Evolutionary conservation across 2,329 filamentous ascomycete species (phyloP).

Genomic region (Beauveria bassiana): DNA sequence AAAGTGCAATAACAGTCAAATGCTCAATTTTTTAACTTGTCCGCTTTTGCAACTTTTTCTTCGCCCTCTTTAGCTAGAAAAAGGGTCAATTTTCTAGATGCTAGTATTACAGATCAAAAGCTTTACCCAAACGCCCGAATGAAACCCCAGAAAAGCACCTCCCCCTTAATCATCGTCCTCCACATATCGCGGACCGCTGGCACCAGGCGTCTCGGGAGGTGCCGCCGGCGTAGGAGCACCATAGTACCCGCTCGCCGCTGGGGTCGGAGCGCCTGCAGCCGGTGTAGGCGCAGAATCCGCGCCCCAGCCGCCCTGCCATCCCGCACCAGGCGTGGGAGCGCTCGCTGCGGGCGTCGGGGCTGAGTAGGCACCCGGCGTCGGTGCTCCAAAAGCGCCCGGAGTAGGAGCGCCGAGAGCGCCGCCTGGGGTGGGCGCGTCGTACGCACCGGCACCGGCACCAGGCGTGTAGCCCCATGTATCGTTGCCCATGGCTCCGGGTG

Average conservation of each 20-base stretch:
- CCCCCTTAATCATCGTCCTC: constrained; percentile 40
- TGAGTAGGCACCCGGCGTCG: constrained; percentile 62
- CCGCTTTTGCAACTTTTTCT: not conserved
- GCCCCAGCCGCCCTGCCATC: constrained; percentile 52
- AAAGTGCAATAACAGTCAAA: not conserved
- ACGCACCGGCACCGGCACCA: constrained; percentile 40
- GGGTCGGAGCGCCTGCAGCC: constrained; percentile 59
- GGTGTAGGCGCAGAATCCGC: constrained; percentile 60
- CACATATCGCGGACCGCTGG: constrained; percentile 46
- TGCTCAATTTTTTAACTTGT: not conserved
- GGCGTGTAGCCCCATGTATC: constrained; percentile 56
- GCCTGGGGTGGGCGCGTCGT: constrained; percentile 64
- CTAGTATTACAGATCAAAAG: constrained; percentile 8
- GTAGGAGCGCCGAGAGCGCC: constrained; percentile 52
- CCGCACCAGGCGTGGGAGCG: constrained; percentile 63
- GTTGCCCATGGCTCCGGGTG: constrained; percentile 48
- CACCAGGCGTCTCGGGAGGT: constrained; percentile 53
- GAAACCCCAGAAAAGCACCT: not conserved
- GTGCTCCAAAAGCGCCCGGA: constrained; percentile 56
- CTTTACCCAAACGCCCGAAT: constrained; percentile 1
- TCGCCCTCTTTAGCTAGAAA: not conserved
- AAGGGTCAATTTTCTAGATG: not conserved
- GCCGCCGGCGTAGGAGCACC: constrained; percentile 52
- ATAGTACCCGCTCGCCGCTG: constrained; percentile 54
- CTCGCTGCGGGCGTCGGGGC: constrained; percentile 55